Evolutionary conservation across 2,329 filamentous ascomycete species (phyloP), one percentile per base, ranked within the genome.

Genomic region (Fusarium marasasianum): DNA sequence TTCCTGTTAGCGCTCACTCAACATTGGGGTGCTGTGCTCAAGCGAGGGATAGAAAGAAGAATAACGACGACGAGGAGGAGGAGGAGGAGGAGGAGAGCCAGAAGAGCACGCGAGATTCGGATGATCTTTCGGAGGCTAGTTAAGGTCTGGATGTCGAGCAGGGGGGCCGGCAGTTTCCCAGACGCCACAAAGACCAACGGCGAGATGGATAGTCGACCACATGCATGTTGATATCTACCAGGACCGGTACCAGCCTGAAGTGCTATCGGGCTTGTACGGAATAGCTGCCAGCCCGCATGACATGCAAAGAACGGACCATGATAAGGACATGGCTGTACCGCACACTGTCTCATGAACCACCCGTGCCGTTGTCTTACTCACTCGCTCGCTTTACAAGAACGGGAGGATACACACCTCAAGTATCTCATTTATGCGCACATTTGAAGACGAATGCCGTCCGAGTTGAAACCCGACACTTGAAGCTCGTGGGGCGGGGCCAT

Each of bases 401-500:
- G 38, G 33, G 37, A 35, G 47, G 41, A 50, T 50, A 72, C 84
- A 76, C 78, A 87, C 86, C 82, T 87, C 83, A 64, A 87, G 81
- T 62, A 87, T 86, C 66, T 83, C 83, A 69, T 82, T 81, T 72
- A 87, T 81, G 59, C 85, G 84, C 63, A 83, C 83, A 67, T 79
- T 82, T 33, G 83, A 83, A 41, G 76, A 68, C 31, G 78, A 79
- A 37, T 79, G 74, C 44, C 57, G 47, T 38, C 77, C 73, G 40
- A 71, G 69, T 40, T 73, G 74, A 45, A 76, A 63, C 20, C 68
- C 67, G 66, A 73, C 57, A 71, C 63, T 75, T 6, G 78, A 75
- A 62, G 71, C 17, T 73, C 56, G 29, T 69, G 71, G 73, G 26
- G 71, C 63, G 44, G 55, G 47, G 45, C 15, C 29, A 47, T 68